phyloP scores from a whole-genome alignment of 1,139 yeast genomes.

The Hyphopichia khmerensis region DNA sequence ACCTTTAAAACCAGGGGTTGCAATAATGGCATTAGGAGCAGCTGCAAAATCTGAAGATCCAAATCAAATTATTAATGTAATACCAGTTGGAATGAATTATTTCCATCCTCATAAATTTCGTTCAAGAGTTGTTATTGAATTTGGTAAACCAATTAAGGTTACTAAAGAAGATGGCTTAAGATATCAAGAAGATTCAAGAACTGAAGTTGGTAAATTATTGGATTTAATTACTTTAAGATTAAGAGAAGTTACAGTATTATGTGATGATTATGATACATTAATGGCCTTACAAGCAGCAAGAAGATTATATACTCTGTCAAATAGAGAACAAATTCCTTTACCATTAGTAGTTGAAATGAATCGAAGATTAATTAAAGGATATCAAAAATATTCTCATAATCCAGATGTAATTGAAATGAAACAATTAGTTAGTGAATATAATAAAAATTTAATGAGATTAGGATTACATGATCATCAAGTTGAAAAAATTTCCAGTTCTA shows the following conservation, averaged over 20 bases:
- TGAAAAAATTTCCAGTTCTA: constrained; percentile 28
- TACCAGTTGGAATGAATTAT: constrained; percentile 49
- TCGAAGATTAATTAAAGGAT: constrained; percentile 40
- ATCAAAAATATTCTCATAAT: constrained; percentile 33
- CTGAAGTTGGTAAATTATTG: constrained; percentile 19
- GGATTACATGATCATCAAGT: constrained; percentile 49
- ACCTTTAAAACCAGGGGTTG: constrained; percentile 49
- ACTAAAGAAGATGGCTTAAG: constrained; percentile 25
- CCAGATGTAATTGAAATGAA: constrained; percentile 36
- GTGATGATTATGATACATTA: constrained; percentile 33
- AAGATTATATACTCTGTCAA: constrained; percentile 37
- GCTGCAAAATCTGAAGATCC: constrained; percentile 35
- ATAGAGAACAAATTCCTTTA: constrained; percentile 35
- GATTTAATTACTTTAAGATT: constrained; percentile 25
- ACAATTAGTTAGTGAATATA: constrained; percentile 34
- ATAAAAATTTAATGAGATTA: constrained; percentile 29
- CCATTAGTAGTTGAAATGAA: constrained; percentile 50
- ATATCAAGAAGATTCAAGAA: constrained; percentile 17
- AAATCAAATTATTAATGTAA: constrained; percentile 31
- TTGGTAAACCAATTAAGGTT: constrained; percentile 44
- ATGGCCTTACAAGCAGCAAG: constrained; percentile 38
- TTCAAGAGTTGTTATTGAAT: constrained; percentile 48
- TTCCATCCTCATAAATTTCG: constrained; percentile 48
- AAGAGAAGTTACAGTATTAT: constrained; percentile 32
- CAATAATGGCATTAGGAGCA: constrained; percentile 50